Percentiles rank a stretch among this genome's conserved stretches.
Evolutionary conservation across 2,329 filamentous ascomycete genomes (phyloP).

Genomic region (Neurospora sp.): DNA sequence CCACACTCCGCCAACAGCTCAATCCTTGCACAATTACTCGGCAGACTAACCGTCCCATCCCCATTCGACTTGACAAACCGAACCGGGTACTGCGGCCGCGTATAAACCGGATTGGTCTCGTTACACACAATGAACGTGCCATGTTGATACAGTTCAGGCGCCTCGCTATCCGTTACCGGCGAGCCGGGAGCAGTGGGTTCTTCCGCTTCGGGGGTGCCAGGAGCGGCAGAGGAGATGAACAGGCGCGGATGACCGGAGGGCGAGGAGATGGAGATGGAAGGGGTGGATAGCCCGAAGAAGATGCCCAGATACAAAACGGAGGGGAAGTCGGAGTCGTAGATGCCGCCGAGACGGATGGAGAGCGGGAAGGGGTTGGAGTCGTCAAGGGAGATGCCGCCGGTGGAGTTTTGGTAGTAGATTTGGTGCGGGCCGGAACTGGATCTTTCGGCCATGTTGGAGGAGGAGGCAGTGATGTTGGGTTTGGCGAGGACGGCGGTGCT

Average conservation of each 20-base stretch:
- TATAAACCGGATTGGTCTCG: neutral
- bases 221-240: neutral
- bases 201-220: neutral
- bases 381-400: neutral
- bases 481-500: neutral
- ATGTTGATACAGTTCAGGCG: neutral
- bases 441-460: neutral
- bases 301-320: neutral
- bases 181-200: neutral
- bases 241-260: neutral
- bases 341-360: neutral
- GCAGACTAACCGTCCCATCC: neutral
- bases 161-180: neutral
- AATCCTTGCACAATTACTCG: neutral
- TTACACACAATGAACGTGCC: neutral
- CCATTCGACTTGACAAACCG: neutral
- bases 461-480: neutral
- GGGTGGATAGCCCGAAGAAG: neutral
- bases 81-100: neutral
- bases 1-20: neutral
- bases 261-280: neutral
- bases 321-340: neutral
- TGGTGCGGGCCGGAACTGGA: neutral
- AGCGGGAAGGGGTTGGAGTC: neutral
- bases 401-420: neutral